phyloP scores from a whole-genome alignment of 306 rosid genomes.

The Echinosophora koreensis region DNA sequence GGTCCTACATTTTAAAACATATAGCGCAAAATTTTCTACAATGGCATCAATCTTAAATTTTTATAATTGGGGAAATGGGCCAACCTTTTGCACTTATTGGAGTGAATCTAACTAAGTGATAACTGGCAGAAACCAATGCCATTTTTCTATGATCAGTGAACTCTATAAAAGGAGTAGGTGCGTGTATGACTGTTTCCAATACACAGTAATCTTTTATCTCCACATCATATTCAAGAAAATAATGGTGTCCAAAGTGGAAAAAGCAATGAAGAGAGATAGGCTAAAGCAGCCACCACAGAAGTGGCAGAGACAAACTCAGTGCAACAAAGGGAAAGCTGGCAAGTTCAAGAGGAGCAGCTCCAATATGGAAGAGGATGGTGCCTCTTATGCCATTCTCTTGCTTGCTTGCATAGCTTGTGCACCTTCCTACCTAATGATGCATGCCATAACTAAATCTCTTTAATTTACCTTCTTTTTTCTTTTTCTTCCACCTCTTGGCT shows the following conservation, averaged over 20 bases:
- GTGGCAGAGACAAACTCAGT: conserved; percentile 68
- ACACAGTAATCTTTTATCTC: conserved; percentile 37
- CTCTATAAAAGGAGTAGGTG: conserved; percentile 63
- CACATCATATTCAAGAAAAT: neutral
- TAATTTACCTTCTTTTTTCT: no score
- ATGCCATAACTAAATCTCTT: neutral
- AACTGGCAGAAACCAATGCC: no score
- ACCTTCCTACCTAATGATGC: conserved; percentile 51
- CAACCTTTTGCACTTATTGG: no score
- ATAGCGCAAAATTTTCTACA: no score
- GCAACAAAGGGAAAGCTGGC: conserved; percentile 77
- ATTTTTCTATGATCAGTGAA: no score
- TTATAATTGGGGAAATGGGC: no score
- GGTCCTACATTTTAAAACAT: no score
- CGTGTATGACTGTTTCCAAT: conserved; percentile 49
- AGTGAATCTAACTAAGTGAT: no score
- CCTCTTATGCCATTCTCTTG: conserved; percentile 87
- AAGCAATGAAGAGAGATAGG: conserved; percentile 64
- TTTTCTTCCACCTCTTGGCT: no score
- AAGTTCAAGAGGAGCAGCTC: conserved; percentile 94
- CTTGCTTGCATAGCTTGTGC: conserved; percentile 96
- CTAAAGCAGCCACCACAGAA: conserved; percentile 49
- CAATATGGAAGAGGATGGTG: conserved; percentile 81
- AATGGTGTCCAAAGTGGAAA: conserved; percentile 89
- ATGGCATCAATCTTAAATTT: no score